Conservation (phyloP, 192 early-diverging fungal species). For the Podila clonocystis region DNA sequence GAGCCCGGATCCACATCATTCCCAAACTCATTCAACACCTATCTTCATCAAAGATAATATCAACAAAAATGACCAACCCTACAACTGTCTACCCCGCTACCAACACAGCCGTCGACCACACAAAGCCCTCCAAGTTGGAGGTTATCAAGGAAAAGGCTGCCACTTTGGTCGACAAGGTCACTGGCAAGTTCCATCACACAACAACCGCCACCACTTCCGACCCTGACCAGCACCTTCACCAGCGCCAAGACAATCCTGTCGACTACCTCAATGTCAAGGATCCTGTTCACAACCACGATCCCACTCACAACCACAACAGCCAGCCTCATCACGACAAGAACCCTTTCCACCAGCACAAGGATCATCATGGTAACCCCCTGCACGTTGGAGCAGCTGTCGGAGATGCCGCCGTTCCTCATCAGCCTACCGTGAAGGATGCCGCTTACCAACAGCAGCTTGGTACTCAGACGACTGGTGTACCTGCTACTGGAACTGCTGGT, state of each 20-base stretch:
- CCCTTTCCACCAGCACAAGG: not conserved
- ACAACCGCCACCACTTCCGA: conserved; percentile 4
- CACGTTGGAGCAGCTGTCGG: conserved; percentile 27
- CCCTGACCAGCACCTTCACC: not conserved
- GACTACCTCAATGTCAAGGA: not conserved
- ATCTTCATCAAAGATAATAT: not conserved
- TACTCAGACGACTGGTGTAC: not conserved
- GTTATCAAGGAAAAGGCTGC: conserved; percentile 30
- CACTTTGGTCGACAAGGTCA: conserved; percentile 25
- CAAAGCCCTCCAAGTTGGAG: conserved; percentile 33
- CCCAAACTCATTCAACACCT: not conserved
- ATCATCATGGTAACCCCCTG: not conserved
- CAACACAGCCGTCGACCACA: conserved; percentile 3
- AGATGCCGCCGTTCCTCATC: conserved; percentile 15
- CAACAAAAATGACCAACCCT: conserved; percentile 21
- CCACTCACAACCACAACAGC: not conserved
- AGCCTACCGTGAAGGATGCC: conserved; percentile 6
- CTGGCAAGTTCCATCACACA: conserved; percentile 15
- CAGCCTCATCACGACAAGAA: not conserved
- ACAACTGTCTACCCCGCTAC: conserved; percentile 6
- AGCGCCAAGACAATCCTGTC: not conserved
- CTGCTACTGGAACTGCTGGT: not conserved
- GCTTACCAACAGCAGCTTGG: conserved; percentile 22
- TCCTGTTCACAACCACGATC: not conserved
- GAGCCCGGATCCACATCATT: not conserved